A percentile compares a stretch with the other conserved stretches of the same genome.
These are phyloP conservation scores for Teratosphaeria pseudoeucalypti DNA, from an alignment of 2,329 filamentous ascomycete species.

Conservation along the genomic window DNA sequence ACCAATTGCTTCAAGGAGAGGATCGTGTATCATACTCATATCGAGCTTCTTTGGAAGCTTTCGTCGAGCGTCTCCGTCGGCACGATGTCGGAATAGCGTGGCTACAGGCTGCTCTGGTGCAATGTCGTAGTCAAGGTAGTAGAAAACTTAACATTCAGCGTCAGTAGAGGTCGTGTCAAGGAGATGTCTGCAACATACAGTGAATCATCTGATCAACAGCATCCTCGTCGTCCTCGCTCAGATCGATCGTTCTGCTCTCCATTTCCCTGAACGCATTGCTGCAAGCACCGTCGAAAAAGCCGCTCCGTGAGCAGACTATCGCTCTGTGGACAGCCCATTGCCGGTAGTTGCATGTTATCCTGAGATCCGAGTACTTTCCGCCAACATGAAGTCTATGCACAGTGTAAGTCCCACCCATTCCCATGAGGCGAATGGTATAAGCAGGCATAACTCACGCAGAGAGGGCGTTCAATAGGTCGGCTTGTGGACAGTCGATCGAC, in stretches of 20 bases:
- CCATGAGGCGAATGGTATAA: background rate
- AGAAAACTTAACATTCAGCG: constrained; percentile 21
- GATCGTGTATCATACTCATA: constrained; percentile 25
- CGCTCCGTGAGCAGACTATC: constrained; percentile 38
- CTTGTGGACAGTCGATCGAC: constrained; percentile 6
- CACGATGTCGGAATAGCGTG: constrained; percentile 24
- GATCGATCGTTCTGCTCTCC: constrained; percentile 25
- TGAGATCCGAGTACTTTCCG: constrained; percentile 39
- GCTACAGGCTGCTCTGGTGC: constrained; percentile 16
- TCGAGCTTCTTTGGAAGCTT: constrained; percentile 23
- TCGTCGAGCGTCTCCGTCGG: constrained; percentile 16
- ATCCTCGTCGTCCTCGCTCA: constrained; percentile 29
- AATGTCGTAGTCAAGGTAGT: constrained; percentile 29
- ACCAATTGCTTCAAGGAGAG: constrained; percentile 25
- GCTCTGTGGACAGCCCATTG: constrained; percentile 39
- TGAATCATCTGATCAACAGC: constrained; percentile 31
- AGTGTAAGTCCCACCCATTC: constrained; percentile 11
- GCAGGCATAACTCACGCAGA: constrained; percentile 32
- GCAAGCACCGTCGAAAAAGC: constrained; percentile 34
- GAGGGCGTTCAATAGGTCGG: constrained; percentile 32
- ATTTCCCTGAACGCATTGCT: constrained; percentile 26
- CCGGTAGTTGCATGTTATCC: constrained; percentile 35
- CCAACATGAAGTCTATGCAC: constrained; percentile 23
- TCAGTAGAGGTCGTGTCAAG: background rate
- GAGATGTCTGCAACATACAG: constrained; percentile 18